Evolutionary conservation across 768 basidiomycete genomes (phyloP), one percentile per base, ranked within the genome.

Genomic region (Suillus discolor): DNA sequence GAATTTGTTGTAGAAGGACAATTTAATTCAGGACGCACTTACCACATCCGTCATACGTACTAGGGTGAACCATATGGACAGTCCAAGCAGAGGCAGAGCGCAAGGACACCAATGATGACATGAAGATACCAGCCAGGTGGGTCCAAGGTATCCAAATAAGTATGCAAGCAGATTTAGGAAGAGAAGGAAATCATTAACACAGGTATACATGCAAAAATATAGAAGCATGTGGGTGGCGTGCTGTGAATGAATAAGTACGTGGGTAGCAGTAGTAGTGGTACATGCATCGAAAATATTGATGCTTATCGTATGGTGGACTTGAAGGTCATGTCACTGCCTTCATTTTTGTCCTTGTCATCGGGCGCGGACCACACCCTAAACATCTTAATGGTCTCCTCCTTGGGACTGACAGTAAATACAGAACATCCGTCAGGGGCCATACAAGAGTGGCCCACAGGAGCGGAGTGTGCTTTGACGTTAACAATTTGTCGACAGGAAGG

Each of bases 321-420:
- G 34, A 67, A 64, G 62, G 44, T 51, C 23, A 78, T 63, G 62
- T 73, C 75, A 60, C 67, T 62, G 55, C 67, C 68, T 2, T 68
- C 70, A 8, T 67, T 61, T 39, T 64, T 78, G 41, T 49, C 34
- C 55, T 70, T 67, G 20, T n/a, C 67, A 53, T 55, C 70, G 0
- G 75, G 69, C 2, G 68, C 49, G 60, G 75, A 74, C 89, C 89
- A 90, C 39, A 90, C 87, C 67, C 87, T 85, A 84, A 88, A 90
- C 83, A 89, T 87, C 77, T 89, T 89, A 77, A 90, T 88, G 57
- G 86, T 84, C 73, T 90, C 87, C 68, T 90, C 89, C 34, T 74
- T 77, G 2, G 87, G 85, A 64, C 85, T 89, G 9, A 88, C 83
- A 39, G 89, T 89, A 70, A 89, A 90, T 62, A 89, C 71, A 69